phyloP scores from a whole-genome alignment of 2,329 filamentous ascomycete genomes.

The Aspergillus hortae region DNA sequence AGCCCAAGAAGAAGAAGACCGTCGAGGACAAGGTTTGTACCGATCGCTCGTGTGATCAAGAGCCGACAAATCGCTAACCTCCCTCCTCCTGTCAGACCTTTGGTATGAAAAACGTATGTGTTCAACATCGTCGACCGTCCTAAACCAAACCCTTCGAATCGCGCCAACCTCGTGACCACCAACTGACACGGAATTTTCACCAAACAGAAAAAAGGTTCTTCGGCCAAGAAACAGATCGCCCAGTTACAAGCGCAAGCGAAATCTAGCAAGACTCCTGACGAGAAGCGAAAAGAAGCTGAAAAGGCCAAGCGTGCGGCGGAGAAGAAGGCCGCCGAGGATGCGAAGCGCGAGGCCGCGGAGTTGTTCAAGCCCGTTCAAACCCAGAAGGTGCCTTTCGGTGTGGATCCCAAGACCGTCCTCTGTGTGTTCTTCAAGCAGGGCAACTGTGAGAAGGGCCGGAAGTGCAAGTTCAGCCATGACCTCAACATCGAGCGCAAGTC shows the following conservation, averaged over 20 bases:
- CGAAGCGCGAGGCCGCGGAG: constrained; percentile 73
- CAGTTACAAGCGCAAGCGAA: constrained; percentile 73
- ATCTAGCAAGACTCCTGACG: constrained; percentile 74
- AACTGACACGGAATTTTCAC: constrained; percentile 9
- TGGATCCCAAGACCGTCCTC: constrained; percentile 94
- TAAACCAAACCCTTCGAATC: constrained; percentile 3
- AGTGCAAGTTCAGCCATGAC: constrained; percentile 98
- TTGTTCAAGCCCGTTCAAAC: constrained; percentile 89
- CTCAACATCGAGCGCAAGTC: constrained; percentile 83
- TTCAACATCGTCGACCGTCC: neutral
- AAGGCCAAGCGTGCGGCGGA: constrained; percentile 71
- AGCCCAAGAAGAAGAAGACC: constrained; percentile 48
- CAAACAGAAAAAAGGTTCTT: constrained; percentile 80
- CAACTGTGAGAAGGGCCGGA: constrained; percentile 92
- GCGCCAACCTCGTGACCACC: constrained; percentile 11
- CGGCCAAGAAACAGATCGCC: constrained; percentile 85
- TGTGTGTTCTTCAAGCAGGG: constrained; percentile 98
- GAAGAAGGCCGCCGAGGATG: constrained; percentile 84
- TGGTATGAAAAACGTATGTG: constrained; percentile 88
- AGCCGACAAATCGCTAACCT: constrained; percentile 2
- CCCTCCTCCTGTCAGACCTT: constrained; percentile 60
- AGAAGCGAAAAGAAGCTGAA: constrained; percentile 73
- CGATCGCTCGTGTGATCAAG: neutral
- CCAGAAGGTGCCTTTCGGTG: constrained; percentile 97
- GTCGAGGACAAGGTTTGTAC: constrained; percentile 72